phyloP scores from a whole-genome alignment of 352 stramenopile genomes.

The Aphanomyces astaci region DNA sequence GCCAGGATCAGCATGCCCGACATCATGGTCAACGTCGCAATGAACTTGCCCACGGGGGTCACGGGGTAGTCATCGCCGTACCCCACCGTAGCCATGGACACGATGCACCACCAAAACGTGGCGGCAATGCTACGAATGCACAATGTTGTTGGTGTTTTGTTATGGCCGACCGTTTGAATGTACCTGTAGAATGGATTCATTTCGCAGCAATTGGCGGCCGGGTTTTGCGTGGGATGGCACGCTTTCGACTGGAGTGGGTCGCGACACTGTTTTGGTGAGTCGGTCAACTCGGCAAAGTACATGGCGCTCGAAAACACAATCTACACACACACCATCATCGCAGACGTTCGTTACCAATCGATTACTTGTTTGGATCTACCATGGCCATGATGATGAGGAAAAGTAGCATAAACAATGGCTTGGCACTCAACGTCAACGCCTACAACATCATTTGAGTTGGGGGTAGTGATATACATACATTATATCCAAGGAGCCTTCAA shows the following conservation, averaged over 20 bases:
- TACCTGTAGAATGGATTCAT: constrained; percentile 18
- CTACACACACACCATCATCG: constrained; percentile 5
- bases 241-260: constrained; percentile 18
- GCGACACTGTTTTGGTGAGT: constrained; percentile 41
- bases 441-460: no score
- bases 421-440: constrained; percentile 61
- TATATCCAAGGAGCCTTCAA: neutral
- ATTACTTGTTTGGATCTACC: no score
- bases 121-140: constrained; percentile 46
- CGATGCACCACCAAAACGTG: constrained; percentile 85
- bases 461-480: no score
- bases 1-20: constrained; percentile 81
- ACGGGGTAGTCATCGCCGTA: constrained; percentile 84
- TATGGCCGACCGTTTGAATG: neutral
- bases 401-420: constrained; percentile 78
- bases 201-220: neutral
- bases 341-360: no score
- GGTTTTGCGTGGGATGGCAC: neutral
- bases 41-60: constrained; percentile 56
- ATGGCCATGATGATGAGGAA: constrained; percentile 82
- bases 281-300: constrained; percentile 73
- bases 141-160: constrained; percentile 10
- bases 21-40: constrained; percentile 63
- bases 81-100: constrained; percentile 88
- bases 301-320: constrained; percentile 79